Evolutionary conservation across 345 rosid genomes (phyloP).

Genomic region (Gossypium herbaceum): DNA sequence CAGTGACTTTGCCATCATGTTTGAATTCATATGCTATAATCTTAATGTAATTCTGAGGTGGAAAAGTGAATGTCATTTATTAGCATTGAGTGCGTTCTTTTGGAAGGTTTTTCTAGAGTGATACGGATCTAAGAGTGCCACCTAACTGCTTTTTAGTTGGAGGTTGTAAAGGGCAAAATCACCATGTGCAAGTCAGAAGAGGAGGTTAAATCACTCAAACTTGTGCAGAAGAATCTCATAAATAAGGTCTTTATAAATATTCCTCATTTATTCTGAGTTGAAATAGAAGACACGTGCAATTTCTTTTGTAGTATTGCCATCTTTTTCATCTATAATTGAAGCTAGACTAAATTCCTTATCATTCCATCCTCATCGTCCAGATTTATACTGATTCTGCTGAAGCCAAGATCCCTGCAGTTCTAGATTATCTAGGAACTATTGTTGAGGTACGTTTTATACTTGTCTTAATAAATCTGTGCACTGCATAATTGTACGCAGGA

Average conservation of each 20-base stretch:
- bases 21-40: background rate
- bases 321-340: slow-evolving; percentile 1
- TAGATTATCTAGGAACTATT: slow-evolving; percentile 75
- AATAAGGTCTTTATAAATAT: slow-evolving; percentile 51
- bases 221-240: slow-evolving; percentile 74
- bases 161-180: slow-evolving; percentile 59
- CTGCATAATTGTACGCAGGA: background rate
- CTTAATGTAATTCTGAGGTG: background rate
- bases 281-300: background rate
- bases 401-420: slow-evolving; percentile 88
- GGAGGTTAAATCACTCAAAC: slow-evolving; percentile 64
- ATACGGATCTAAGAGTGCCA: background rate
- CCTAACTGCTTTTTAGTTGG: slow-evolving; percentile 52
- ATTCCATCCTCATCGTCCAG: slow-evolving; percentile 33
- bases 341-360: background rate
- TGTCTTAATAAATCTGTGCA: background rate
- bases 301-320: background rate
- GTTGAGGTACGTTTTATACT: slow-evolving; percentile 57
- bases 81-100: background rate
- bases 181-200: slow-evolving; percentile 68
- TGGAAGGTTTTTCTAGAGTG: slow-evolving; percentile 9
- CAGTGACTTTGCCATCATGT: background rate
- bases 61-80: background rate
- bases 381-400: slow-evolving; percentile 88
- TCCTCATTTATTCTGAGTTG: slow-evolving; percentile 9